phyloP scores from a whole-genome alignment of 805 yeast species.

The Hemisphaericaspora nanyangensis region DNA sequence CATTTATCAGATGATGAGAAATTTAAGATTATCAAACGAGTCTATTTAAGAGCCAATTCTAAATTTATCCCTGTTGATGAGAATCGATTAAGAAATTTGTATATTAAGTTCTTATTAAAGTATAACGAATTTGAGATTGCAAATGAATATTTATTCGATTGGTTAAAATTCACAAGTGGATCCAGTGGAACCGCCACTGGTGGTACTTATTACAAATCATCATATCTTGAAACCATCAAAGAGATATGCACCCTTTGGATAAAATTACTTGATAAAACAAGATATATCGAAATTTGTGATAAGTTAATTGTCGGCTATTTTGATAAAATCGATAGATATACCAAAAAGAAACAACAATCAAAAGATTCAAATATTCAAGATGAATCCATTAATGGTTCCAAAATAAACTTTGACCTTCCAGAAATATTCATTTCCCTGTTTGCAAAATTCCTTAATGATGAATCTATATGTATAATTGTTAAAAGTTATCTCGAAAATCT shows the following conservation, averaged over 20 bases:
- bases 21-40: constrained; percentile 29
- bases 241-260: constrained; percentile 12
- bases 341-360: constrained; percentile 2
- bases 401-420: neutral
- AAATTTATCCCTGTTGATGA: constrained; percentile 32
- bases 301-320: constrained; percentile 16
- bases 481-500: constrained; percentile 29
- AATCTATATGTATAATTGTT: constrained; percentile 36
- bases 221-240: constrained; percentile 14
- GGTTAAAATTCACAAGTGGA: constrained; percentile 23
- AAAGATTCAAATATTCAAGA: neutral
- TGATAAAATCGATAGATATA: constrained; percentile 14
- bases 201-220: constrained; percentile 11
- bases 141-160: constrained; percentile 24
- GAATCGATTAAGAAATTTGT: constrained; percentile 21
- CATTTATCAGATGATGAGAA: constrained; percentile 14
- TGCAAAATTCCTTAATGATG: constrained; percentile 34
- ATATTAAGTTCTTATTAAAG: constrained; percentile 19
- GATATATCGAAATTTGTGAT: constrained; percentile 16
- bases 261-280: constrained; percentile 7
- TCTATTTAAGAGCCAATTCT: constrained; percentile 52
- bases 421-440: constrained; percentile 14
- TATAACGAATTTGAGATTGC: constrained; percentile 16
- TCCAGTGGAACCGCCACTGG: neutral
- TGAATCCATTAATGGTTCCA: neutral